Base-by-base conservation (phyloP, 176 grass and related monocot species). In the Lolium multiflorum region DNA sequence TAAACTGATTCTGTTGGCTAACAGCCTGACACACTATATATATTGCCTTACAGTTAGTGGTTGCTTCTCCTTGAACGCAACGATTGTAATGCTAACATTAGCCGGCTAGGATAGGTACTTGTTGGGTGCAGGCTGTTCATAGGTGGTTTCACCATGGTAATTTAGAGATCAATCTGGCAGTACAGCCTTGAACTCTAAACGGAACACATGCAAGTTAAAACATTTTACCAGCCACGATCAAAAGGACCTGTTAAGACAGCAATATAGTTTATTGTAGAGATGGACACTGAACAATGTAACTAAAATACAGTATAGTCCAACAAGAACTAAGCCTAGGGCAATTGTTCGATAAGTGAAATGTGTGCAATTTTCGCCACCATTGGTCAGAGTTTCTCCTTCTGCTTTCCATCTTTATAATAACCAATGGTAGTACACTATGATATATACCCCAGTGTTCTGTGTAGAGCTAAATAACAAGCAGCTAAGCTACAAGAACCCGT, bases 401-500 rank as follows among this genome's bases (percentile, higher is more conserved):
- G 44, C 5, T 0, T 46, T 46, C 9, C 46, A 47, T 47, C 46
- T 47, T 47, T 10, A 47, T 47, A 47, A 10, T 47, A 47, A 47
- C 8, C 1, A 47, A 7, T 10, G 1, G 8, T 47, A 10, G 46
- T 47, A 8, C 46, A 47, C 7, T 47, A 10, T 9, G 8, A 44
- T 44, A 47, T 47, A 47, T 9, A 9, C 8, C 9, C 46, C 46
- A 47, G 10, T 47, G 57, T 79, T 41, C 31, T 35, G n/a, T 51
- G 1, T 21, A 43, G 41, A 64, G 57, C 66, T 44, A 86, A 78
- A 60, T 46, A 83, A 79, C 84, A 90, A 13, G 56, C 5, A 74
- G 84, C 39, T 79, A 79, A 51, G 46, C n/a, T 83, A 72, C 56
- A 66, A 52, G 56, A 56, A 7, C 2, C 43, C 66, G 66, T 91